Evolutionary conservation across 345 rosid genomes (phyloP).

Genomic region (Microthlaspi erraticum): DNA sequence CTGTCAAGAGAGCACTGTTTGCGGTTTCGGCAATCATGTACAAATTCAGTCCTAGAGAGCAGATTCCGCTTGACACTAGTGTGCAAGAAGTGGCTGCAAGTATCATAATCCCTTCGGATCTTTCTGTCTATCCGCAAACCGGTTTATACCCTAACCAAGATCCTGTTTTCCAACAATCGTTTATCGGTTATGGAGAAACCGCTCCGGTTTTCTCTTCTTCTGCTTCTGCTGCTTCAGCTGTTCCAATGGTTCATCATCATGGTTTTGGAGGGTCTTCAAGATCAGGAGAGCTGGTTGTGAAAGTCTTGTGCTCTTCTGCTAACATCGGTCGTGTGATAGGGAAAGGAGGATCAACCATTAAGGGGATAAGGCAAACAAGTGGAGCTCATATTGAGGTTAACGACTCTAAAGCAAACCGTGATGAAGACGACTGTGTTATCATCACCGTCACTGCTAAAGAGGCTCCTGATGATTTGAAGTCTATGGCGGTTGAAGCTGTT

Average conservation of each 20-base stretch:
- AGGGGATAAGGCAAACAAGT: conserved; percentile 84
- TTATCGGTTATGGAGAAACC: conserved; percentile 70
- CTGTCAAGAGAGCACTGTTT: conserved; percentile 83
- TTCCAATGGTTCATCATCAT: conserved; percentile 64
- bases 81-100: conserved; percentile 72
- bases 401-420: conserved; percentile 71
- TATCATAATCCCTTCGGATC: conserved; percentile 86
- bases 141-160: conserved; percentile 75
- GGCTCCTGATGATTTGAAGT: conserved; percentile 91
- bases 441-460: conserved; percentile 71
- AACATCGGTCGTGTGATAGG: conserved; percentile 98
- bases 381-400: conserved; percentile 89
- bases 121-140: conserved; percentile 72
- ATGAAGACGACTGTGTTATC: conserved; percentile 72
- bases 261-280: conserved; percentile 58
- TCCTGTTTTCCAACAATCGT: conserved; percentile 53
- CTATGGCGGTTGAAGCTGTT: conserved; percentile 94
- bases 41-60: conserved; percentile 83
- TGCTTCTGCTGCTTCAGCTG: conserved; percentile 55
- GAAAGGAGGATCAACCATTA: conserved; percentile 88
- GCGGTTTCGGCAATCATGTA: conserved; percentile 91
- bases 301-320: conserved; percentile 72
- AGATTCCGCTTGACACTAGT: conserved; percentile 77
- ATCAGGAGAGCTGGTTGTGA: conserved; percentile 68
- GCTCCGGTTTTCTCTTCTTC: conserved; percentile 73